These are phyloP conservation scores for Ceriops zippeliana DNA, from an alignment of 345 rosid species.

Conservation along the genomic window DNA sequence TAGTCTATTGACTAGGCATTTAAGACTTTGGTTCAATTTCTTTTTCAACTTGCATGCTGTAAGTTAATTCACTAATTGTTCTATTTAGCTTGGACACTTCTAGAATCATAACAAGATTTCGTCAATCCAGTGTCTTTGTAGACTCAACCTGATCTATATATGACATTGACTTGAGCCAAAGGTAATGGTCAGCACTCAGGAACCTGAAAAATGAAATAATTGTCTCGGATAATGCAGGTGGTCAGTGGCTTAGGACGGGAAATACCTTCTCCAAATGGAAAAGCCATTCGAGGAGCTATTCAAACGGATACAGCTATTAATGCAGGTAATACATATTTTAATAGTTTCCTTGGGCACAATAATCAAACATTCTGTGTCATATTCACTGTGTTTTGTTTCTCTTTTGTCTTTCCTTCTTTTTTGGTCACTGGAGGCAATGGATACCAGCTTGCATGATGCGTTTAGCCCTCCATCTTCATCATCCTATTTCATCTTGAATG, in stretches of 20 bases:
- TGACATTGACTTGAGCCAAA: not conserved
- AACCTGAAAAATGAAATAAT: not conserved
- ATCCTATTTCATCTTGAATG: no score
- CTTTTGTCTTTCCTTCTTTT: not conserved
- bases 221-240: conserved; percentile 41
- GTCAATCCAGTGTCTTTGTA: conserved; percentile 2
- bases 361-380: not conserved
- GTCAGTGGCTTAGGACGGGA: conserved; percentile 88
- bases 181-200: not conserved
- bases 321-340: conserved; percentile 40
- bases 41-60: not conserved
- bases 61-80: not conserved
- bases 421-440: not conserved
- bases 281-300: conserved; percentile 73
- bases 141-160: not conserved
- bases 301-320: conserved; percentile 89
- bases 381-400: not conserved
- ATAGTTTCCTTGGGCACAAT: not conserved
- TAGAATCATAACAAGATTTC: not conserved
- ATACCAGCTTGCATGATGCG: no score
- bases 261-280: conserved; percentile 83
- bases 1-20: not conserved
- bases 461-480: no score
- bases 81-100: not conserved
- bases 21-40: not conserved